phyloP scores from a whole-genome alignment of 1,139 yeast species.

The Kluyveromyces marxianus region DNA sequence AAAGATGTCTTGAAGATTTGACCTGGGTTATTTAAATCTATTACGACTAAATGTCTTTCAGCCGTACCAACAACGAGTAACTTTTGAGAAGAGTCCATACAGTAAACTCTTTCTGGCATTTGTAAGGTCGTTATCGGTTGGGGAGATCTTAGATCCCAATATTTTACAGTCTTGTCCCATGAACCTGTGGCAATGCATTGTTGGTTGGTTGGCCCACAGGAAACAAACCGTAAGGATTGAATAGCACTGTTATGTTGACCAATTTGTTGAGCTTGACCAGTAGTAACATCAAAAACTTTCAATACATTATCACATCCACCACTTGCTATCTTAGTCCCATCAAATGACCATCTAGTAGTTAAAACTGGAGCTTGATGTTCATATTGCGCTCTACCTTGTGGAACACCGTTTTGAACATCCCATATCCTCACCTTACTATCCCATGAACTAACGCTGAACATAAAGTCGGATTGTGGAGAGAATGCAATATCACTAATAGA shows the following conservation, averaged over 20 bases:
- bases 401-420: conserved; percentile 61
- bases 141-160: conserved; percentile 71
- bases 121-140: conserved; percentile 75
- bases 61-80: conserved; percentile 89
- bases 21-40: conserved; percentile 80
- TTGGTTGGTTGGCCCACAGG: conserved; percentile 72
- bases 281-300: conserved; percentile 69
- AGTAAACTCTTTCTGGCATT: conserved; percentile 85
- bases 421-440: conserved; percentile 91
- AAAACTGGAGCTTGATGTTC: conserved; percentile 90
- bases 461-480: conserved; percentile 83
- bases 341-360: conserved; percentile 71
- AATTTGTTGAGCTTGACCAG: conserved; percentile 76
- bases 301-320: conserved; percentile 95
- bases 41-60: conserved; percentile 69
- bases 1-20: conserved; percentile 63
- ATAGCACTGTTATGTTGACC: conserved; percentile 87
- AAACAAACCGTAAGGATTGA: conserved; percentile 63
- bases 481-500: conserved; percentile 81
- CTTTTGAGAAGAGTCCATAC: conserved; percentile 79
- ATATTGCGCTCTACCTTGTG: conserved; percentile 81
- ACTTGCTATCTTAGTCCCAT: conserved; percentile 80
- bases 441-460: conserved; percentile 82
- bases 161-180: conserved; percentile 86
- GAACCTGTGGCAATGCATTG: conserved; percentile 89